phyloP scores from a whole-genome alignment of 805 yeast species.

The Kuraishia hungarica region DNA sequence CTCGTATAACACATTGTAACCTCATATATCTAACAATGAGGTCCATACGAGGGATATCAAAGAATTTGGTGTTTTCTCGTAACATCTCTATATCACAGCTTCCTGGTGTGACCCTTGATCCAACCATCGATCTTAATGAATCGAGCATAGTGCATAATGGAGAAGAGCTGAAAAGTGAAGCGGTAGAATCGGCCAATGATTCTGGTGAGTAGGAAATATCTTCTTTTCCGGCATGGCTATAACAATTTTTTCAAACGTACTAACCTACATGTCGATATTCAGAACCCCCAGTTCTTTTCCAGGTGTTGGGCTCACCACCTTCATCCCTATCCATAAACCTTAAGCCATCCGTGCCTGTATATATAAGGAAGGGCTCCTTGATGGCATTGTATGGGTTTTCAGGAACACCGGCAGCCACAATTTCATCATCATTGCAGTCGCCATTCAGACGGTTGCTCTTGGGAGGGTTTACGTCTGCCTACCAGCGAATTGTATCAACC shows the following conservation, averaged over 20 bases:
- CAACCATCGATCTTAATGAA: slow-evolving; percentile 10
- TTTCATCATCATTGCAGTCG: slow-evolving; percentile 5
- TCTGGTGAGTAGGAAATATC: slow-evolving; percentile 1
- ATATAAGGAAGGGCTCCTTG: slow-evolving; percentile 38
- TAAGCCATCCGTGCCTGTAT: slow-evolving; percentile 54
- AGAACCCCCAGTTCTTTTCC: slow-evolving; percentile 20
- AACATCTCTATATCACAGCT: slow-evolving; percentile 12
- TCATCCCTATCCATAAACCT: slow-evolving; percentile 38
- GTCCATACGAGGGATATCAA: slow-evolving; percentile 2
- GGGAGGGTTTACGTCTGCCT: slow-evolving; percentile 36
- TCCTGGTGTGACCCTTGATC: slow-evolving; percentile 1
- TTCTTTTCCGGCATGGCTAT: no score
- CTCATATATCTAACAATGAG: background rate
- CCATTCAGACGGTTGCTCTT: slow-evolving; percentile 33
- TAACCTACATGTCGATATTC: background rate
- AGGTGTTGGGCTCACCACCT: slow-evolving; percentile 39
- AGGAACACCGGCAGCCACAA: background rate
- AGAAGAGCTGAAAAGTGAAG: background rate
- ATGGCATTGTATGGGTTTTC: slow-evolving; percentile 31
- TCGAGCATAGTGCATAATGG: slow-evolving; percentile 10
- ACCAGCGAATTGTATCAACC: slow-evolving; percentile 40
- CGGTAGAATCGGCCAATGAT: slow-evolving; percentile 3
- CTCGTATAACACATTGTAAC: background rate
- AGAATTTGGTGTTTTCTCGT: slow-evolving; percentile 3
- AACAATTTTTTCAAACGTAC: background rate